Base-by-base conservation (phyloP, 2,329 filamentous ascomycete genomes). In the Neopestalotiopsis clavispora region DNA sequence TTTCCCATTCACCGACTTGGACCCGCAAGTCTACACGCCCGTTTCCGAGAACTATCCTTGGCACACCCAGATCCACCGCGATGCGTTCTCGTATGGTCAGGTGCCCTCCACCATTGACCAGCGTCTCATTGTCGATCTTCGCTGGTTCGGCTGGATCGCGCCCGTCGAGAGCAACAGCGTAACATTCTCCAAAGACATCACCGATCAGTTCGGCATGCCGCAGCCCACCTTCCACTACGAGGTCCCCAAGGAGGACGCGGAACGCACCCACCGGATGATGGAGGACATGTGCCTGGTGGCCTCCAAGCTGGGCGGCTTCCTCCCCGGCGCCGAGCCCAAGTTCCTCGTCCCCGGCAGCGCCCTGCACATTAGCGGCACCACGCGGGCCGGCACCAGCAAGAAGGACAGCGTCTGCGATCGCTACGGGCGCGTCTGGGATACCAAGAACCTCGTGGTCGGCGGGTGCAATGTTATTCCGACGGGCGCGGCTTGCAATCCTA, bases 31-130 rank as follows among this genome's bases (percentile, higher is more conserved):
- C 42, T 71, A 72, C 45, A 67, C 65, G 10, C 70, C 70, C 2
- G 70, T 71, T 30, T 71, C 71, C 4, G 61, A 73, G 2, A 65
- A 70, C 14, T 67, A 64, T 32, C 72, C 73, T 17, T 76, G 74
- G 74, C 73, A 75, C 64, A 75, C 72, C 1, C 72, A 75, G 70
- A 76, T 77, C 49, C 71, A 76, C 20, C 74, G 75, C 4, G 74
- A 77, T 30, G 73, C 73, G 3, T 75, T 75, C 49, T 69, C 71
- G n/a, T 76, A 76, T 60, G 71, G 71, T 28, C 68, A 73, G 38
- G 68, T 74, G 2, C 70, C 72, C 2, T 45, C 70, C 3, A 32
- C n/a, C 32, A 38, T 74, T 3, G 73, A 78, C 56, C 70, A 70
- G 7, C 70, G 74, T 10, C 60, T 74, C 28, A 68, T 75, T 12